Evolutionary conservation across 345 rosid species (phyloP).

Genomic region (Camelina neglecta): DNA sequence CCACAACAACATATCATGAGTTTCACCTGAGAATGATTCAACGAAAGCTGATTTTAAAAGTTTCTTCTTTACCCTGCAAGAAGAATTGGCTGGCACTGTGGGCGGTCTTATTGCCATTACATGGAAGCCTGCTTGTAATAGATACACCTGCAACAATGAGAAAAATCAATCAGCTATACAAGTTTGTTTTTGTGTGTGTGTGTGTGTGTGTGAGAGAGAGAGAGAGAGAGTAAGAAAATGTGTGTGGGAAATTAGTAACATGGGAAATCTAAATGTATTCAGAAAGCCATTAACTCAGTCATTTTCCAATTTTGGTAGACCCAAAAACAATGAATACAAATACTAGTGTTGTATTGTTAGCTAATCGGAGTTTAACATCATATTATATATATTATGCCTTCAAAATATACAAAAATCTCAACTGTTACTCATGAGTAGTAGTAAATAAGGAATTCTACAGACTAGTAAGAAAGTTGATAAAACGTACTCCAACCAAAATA

Average conservation of each 20-base stretch:
- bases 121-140: conserved; percentile 83
- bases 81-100: conserved; percentile 93
- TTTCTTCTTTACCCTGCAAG: conserved; percentile 68
- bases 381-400: background rate
- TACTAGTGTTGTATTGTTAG: background rate
- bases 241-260: conserved; percentile 1
- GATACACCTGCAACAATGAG: conserved; percentile 52
- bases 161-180: conserved; percentile 3
- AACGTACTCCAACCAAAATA: too few relatives aligned
- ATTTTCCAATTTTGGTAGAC: conserved; percentile 26
- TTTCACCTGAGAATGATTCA: background rate
- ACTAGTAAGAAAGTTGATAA: too few relatives aligned
- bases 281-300: conserved; percentile 12
- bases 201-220: background rate
- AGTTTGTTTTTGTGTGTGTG: background rate
- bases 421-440: conserved; percentile 19
- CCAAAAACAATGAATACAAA: background rate
- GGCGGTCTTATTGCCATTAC: conserved; percentile 97
- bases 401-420: background rate
- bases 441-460: background rate
- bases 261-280: conserved; percentile 35
- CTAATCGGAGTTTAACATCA: conserved; percentile 11
- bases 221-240: conserved; percentile 24
- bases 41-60: background rate
- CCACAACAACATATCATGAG: background rate